These are phyloP conservation scores for Flaveria bidentis DNA, from an alignment of 129 eudicot genomes.

Conservation along the genomic window DNA sequence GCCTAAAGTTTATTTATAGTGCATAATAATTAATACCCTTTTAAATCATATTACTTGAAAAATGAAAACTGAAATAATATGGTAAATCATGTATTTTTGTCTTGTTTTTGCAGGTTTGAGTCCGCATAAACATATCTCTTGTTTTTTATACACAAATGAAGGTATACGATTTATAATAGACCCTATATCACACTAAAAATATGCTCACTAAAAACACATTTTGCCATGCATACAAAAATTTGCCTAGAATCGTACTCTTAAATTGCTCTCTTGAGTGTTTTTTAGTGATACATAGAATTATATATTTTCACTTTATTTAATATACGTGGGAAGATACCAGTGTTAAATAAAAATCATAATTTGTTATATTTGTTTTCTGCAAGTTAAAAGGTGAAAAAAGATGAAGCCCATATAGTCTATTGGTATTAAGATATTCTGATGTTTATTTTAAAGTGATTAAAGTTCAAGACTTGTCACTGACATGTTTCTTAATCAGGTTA, in stretches of 20 bases:
- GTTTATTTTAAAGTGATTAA: too few species aligned
- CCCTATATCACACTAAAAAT: conserved; percentile 16
- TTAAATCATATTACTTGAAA: neutral
- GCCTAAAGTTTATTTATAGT: neutral
- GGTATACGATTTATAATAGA: neutral
- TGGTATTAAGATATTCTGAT: too few species aligned
- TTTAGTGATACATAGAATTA: neutral
- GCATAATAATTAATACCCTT: neutral
- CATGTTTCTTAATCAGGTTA: too few species aligned
- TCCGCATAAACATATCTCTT: neutral
- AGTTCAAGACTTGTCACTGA: too few species aligned
- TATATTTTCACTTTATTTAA: neutral
- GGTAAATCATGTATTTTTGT: neutral
- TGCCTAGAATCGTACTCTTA: conserved; percentile 19
- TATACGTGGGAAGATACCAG: too few species aligned
- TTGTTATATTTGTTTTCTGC: too few species aligned
- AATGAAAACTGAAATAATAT: neutral
- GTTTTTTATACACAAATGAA: conserved; percentile 4
- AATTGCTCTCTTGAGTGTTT: neutral
- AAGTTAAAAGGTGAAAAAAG: too few species aligned
- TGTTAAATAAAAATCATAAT: too few species aligned
- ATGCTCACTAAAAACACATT: neutral
- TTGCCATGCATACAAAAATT: conserved; percentile 1
- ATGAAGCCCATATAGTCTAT: too few species aligned
- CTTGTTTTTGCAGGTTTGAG: conserved; percentile 5